phyloP scores from a whole-genome alignment of 2,329 filamentous ascomycete genomes.

The Chalaropsis ovoidea region DNA sequence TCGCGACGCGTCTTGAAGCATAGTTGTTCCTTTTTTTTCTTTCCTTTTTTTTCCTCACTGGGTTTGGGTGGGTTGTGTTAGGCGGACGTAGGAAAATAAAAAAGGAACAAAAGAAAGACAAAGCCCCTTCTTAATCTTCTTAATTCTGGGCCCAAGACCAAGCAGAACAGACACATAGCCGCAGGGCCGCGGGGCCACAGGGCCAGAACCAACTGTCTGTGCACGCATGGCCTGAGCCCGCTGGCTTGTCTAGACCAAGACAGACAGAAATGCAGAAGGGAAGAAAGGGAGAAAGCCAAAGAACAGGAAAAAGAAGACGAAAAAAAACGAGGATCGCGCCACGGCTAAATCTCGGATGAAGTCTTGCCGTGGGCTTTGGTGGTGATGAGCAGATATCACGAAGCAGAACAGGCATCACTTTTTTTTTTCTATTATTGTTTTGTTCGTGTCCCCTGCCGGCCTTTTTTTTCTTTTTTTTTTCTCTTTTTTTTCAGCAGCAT shows the following conservation, averaged over 20 bases:
- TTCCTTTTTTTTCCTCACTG: neutral
- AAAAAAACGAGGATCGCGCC: neutral
- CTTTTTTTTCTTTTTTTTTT: neutral
- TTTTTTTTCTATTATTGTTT: too few species aligned
- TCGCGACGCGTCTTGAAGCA: neutral
- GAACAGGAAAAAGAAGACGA: neutral
- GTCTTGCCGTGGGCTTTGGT: too few species aligned
- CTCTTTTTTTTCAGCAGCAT: too few species aligned
- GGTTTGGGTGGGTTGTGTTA: too few species aligned
- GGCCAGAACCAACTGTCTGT: slow-evolving; percentile 7
- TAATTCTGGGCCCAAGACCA: too few species aligned
- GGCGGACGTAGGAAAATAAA: neutral
- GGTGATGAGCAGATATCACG: too few species aligned
- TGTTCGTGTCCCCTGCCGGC: neutral
- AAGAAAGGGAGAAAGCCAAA: neutral
- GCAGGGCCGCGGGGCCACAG: slow-evolving; percentile 5
- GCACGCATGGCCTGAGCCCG: neutral
- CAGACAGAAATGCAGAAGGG: neutral
- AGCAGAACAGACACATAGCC: neutral
- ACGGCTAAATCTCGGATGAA: too few species aligned
- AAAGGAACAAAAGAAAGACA: neutral
- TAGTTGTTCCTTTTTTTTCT: neutral
- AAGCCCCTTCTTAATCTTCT: too few species aligned
- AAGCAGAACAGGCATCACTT: too few species aligned
- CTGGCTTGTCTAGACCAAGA: neutral